These are phyloP conservation scores for Debaryomyces hansenii DNA, from an alignment of 805 yeast species.

Conservation along the genomic window DNA sequence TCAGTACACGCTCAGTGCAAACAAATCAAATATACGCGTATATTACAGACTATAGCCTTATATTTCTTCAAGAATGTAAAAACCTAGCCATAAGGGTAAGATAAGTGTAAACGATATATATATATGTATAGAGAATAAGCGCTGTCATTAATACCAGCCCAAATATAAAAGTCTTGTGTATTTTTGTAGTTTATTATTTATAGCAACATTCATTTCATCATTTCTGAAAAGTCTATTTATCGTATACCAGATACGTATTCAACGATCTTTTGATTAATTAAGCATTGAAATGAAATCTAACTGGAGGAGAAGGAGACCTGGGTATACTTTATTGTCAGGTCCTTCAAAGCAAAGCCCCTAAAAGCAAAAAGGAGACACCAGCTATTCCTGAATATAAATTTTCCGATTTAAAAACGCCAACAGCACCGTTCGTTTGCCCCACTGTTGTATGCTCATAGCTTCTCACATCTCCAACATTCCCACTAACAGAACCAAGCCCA, in stretches of 20 bases:
- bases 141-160: too few species aligned
- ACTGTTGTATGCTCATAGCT: conserved; percentile 29
- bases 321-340: too few species aligned
- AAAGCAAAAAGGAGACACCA: conserved; percentile 13
- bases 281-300: background rate
- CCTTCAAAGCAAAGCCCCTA: conserved; percentile 9
- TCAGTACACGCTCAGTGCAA: background rate
- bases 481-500: conserved; percentile 31
- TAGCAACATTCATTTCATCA: too few species aligned
- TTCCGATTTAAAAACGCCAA: conserved; percentile 3
- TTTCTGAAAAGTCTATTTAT: background rate
- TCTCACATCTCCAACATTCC: conserved; percentile 30
- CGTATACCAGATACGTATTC: background rate
- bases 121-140: too few species aligned
- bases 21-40: conserved; percentile 1
- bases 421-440: conserved; percentile 11
- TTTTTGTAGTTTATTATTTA: too few species aligned
- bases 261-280: background rate
- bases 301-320: too few species aligned
- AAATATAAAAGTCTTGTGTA: too few species aligned
- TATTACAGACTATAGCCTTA: background rate
- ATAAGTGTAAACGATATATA: too few species aligned
- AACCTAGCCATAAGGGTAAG: too few species aligned
- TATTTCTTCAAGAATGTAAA: too few species aligned
- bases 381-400: conserved; percentile 11